Base-by-base conservation (phyloP, 768 basidiomycete genomes). In the Sporobolomyces pararoseus region DNA sequence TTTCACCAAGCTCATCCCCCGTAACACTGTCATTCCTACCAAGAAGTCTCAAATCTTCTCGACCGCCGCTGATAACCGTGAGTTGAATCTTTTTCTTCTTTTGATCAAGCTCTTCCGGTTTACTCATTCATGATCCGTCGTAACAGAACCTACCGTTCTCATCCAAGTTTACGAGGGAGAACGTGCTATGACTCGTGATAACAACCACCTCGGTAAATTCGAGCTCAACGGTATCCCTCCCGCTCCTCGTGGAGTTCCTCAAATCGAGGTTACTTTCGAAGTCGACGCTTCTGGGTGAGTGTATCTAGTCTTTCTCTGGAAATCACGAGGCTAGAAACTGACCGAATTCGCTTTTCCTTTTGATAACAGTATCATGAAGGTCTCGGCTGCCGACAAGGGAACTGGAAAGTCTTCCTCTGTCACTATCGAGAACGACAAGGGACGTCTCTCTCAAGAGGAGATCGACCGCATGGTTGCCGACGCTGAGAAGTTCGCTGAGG, bases 91-190 rank as follows among this genome's bases (percentile, higher is more conserved):
- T 83, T 79, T 90, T 89, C 83, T 89, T 87, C 10, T 89, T 83
- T 88, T 87, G 7, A 89, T 88, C 27, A 3, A 17, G 89, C 89
- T 59, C 88, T 90, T 60, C 90, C 92, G 32, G 35, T 39, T 60
- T n/a, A 53, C 58, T 19, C 29, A 6, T 6, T 44, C 27, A 17
- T 23, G 17, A 19, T 39, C 57, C n/a, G n/a, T 19, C 31, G 4
- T 29, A 27, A 27, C 49, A 62, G 79, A 97, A 82, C 91, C 90
- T 54, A 93, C 91, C 61, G 94, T 97, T 76, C 82, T 97, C 55
- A 94, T 98, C 81, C 94, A 98, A 81, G 95, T 98, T 73, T 97
- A 84, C 80, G 94, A 97, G 84, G 94, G 94, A 80, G 94, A 97
- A 83, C 92, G 95, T 79, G 87, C 91, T 54, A 83, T 96, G 77